Base-by-base conservation (phyloP, 169 alveolate species). In the Eimeria tenella region DNA sequence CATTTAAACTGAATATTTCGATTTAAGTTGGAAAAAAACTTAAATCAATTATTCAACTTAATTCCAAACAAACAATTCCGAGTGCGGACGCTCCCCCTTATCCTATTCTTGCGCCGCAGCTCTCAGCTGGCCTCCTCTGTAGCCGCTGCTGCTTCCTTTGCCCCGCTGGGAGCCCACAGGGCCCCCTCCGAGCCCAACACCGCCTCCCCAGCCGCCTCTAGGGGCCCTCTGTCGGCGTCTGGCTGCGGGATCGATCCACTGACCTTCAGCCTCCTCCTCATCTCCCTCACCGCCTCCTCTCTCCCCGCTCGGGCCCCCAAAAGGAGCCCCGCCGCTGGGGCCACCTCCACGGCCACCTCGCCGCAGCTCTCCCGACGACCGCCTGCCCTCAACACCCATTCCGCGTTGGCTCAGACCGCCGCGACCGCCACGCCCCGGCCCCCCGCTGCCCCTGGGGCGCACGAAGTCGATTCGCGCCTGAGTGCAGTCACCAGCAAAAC, bases 391-490 rank as follows among this genome's bases (percentile, higher is more conserved):
- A 31, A 31, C 42, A 21, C 79, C 15, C 79, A 23, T 15, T 10
- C 79, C 79, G 17, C 79, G n/a, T 31, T 68, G 79, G 79, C 79
- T 68, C 17, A 19, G 79, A 4, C 79, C 79, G 15, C 70, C 70
- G 70, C 70, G 70, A 23, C 83, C 83, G 8, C 83, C 83, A 11
- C 86, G 86, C 56, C 86, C 79, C 42, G 58, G 58, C 31, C 91
- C 91, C 2, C 93, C 93, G 25, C 58, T 49, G 15, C 93, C 93
- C 81, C 79, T 65, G 15, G 79, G 86, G 5, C 93, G 68, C 5
- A 75, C 93, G 23, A 68, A 87, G 75, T 87, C 93, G 15, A 87
- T 49, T 4, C 93, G 93, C 84, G 70, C 62, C 93, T 87, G 86
- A 4, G 56, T 5, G 11, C 15, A 42, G 19, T 5, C 25, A 8